Conservation (phyloP, 2,329 filamentous ascomycete genomes). For the Diaporthe sp. region DNA sequence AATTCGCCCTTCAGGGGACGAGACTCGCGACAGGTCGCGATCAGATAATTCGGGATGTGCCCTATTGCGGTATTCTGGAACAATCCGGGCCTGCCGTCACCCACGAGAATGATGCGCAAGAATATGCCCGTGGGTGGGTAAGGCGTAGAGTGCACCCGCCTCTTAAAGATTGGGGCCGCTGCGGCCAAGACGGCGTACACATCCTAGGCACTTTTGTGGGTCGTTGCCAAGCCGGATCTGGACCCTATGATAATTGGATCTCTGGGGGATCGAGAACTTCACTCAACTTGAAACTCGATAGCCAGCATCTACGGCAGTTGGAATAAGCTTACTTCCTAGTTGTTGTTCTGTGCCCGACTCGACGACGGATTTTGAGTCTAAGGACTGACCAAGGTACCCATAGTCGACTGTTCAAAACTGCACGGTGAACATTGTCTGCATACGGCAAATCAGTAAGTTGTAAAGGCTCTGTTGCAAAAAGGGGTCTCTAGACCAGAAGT, state of each 20-base stretch:
- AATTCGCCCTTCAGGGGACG: not conserved
- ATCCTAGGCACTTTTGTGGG: constrained; percentile 7
- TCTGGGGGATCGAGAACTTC: constrained; percentile 4
- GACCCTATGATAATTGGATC: not conserved
- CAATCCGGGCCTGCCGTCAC: not conserved
- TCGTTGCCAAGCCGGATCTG: constrained; percentile 8
- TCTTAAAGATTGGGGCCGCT: not conserved
- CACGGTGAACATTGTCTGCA: not conserved
- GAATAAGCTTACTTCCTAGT: constrained; percentile 21
- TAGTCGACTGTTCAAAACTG: not conserved
- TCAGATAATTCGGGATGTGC: not conserved
- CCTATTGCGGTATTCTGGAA: not conserved
- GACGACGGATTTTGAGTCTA: not conserved
- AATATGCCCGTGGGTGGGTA: not conserved
- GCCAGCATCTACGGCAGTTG: constrained; percentile 4
- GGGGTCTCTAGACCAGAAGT: not conserved
- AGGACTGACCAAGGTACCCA: not conserved
- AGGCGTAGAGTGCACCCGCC: not conserved
- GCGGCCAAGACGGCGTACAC: not conserved
- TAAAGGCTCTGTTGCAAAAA: not conserved
- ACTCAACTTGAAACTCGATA: not conserved
- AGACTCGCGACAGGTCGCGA: not conserved
- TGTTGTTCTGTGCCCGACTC: not conserved
- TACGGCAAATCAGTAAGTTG: not conserved
- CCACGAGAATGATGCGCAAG: constrained; percentile 1